These are phyloP conservation scores for Fusarium kyushuense DNA, from an alignment of 2,329 filamentous ascomycete species.

Conservation along the genomic window DNA sequence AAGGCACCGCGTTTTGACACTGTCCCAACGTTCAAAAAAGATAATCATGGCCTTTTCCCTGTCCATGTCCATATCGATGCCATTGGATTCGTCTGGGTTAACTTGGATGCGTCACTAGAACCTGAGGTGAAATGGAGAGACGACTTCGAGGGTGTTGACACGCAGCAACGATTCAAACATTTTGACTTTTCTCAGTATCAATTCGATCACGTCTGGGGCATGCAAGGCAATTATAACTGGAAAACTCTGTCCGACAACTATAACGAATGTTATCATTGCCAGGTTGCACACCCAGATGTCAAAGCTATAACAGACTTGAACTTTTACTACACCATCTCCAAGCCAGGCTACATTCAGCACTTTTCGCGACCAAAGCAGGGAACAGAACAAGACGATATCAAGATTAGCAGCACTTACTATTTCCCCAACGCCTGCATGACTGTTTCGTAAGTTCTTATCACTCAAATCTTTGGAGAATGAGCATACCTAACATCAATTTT, in stretches of 20 bases:
- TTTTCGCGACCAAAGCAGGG: constrained; percentile 5
- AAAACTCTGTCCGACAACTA: constrained; percentile 72
- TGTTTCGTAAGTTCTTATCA: constrained; percentile 27
- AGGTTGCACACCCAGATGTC: constrained; percentile 34
- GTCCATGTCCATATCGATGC: constrained; percentile 65
- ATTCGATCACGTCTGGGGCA: constrained; percentile 68
- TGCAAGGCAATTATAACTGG: constrained; percentile 69
- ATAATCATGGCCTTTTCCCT: constrained; percentile 64
- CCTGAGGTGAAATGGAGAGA: constrained; percentile 59
- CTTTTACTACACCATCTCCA: constrained; percentile 15
- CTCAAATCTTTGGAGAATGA: no score
- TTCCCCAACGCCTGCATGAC: constrained; percentile 38
- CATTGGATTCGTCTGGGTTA: constrained; percentile 69
- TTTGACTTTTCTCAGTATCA: constrained; percentile 64
- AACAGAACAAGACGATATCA: constrained; percentile 14
- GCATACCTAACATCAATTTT: background rate
- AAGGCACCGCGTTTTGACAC: constrained; percentile 71
- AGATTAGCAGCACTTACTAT: constrained; percentile 23
- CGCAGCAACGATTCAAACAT: constrained; percentile 58
- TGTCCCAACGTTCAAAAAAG: constrained; percentile 65
- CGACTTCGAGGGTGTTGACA: constrained; percentile 61
- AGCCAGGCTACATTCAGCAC: constrained; percentile 35
- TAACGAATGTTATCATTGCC: constrained; percentile 60
- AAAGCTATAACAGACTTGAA: background rate
- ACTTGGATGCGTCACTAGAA: constrained; percentile 59